Base-by-base conservation (phyloP, 495 filamentous ascomycete species). In the Pseudotulostoma volvatum region DNA sequence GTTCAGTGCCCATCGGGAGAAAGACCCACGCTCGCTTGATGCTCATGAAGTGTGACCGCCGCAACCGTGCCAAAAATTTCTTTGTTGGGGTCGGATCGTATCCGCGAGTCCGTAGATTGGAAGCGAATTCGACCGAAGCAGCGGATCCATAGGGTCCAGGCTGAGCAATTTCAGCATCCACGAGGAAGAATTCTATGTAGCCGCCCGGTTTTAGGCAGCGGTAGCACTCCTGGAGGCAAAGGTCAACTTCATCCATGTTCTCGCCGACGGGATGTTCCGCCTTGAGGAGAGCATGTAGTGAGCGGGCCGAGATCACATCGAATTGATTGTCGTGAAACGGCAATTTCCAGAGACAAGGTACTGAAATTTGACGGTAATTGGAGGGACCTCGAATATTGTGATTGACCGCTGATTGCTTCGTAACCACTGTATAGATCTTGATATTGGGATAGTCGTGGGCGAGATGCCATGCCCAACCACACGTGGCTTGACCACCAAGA, bases 381-480 rank as follows among this genome's bases (percentile, higher is more conserved):
- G 71, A 59, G 0, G 92, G 90, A 9, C 88, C 86, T 30, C 77
- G 67, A 40, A 87, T 76, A 41, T 73, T 76, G 39, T 63, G 67
- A 54, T 81, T 78, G 51, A 76, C 73, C 30, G 71, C 55, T 43
- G 80, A 78, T 31, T 63, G 71, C 49, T 81, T 78, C 44, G 76
- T 79, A 18, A 77, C 77, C 33, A 81, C 84, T 3, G 86, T 95
- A 57, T 85, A 90, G 34, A 93, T 75, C 53, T 80, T 83, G 34
- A 79, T 74, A 49, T 86, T 76, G 9, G 79, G 82, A 53, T 86
- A 85, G 50, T 84, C 80, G 20, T 77, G 64, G 0, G 90, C 85
- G 20, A 81, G 76, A 53, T 88, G 76, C 90, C 90, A 97, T 18
- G 81, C 92, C 90, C 90, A 97, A 59, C 92, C 86, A 52, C 83